These are phyloP conservation scores for Huntiella moniliformis DNA, from an alignment of 2,329 filamentous ascomycete species.

Conservation along the genomic window DNA sequence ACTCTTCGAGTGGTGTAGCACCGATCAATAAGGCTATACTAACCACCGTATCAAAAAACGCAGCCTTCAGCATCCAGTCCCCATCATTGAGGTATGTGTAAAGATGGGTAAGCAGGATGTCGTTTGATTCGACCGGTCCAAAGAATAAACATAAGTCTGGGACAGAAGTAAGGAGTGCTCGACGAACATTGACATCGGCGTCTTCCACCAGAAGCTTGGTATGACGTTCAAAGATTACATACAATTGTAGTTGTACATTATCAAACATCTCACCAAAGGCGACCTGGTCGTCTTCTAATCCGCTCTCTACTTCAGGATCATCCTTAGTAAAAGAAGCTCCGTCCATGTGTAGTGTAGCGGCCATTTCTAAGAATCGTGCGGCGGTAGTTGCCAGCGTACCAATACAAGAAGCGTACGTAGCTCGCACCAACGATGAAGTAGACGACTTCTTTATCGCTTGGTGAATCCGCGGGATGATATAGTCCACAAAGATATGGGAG, in stretches of 20 bases:
- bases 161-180: slow-evolving; percentile 82
- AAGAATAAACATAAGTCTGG: slow-evolving; percentile 90
- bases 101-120: slow-evolving; percentile 87
- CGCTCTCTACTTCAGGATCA: slow-evolving; percentile 64
- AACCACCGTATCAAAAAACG: slow-evolving; percentile 89
- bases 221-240: slow-evolving; percentile 69
- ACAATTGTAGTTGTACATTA: slow-evolving; percentile 62
- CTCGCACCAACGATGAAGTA: slow-evolving; percentile 55
- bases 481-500: slow-evolving; percentile 49
- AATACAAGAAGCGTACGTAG: slow-evolving; percentile 83
- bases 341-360: slow-evolving; percentile 69
- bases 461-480: slow-evolving; percentile 46
- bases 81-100: slow-evolving; percentile 95
- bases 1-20: slow-evolving; percentile 76
- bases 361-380: slow-evolving; percentile 71
- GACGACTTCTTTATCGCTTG: slow-evolving; percentile 17
- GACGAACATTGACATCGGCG: slow-evolving; percentile 61
- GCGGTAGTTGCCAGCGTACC: slow-evolving; percentile 77
- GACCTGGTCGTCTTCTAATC: slow-evolving; percentile 39
- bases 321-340: slow-evolving; percentile 52
- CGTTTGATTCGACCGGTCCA: slow-evolving; percentile 74
- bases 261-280: slow-evolving; percentile 75
- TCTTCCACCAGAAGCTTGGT: slow-evolving; percentile 85
- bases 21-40: slow-evolving; percentile 84
- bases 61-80: slow-evolving; percentile 91